A percentile compares a stretch with the other conserved stretches of the same genome.
phyloP scores from a whole-genome alignment of 306 rosid genomes.

The Medicago arabica region DNA sequence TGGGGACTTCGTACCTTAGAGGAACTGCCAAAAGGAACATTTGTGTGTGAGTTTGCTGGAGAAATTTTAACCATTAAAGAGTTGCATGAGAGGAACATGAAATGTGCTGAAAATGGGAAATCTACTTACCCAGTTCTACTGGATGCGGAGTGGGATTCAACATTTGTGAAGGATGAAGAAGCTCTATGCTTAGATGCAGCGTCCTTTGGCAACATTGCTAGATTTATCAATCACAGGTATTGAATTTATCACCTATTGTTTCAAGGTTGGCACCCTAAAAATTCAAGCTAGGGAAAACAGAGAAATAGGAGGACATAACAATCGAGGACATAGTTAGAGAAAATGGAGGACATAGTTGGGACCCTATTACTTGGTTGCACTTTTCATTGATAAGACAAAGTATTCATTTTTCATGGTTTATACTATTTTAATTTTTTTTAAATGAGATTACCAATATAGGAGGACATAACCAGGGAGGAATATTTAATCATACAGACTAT shows the following conservation, averaged over 20 bases:
- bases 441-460: not conserved
- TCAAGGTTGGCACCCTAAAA: constrained; percentile 11
- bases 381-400: not conserved
- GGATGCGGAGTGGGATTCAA: constrained; percentile 82
- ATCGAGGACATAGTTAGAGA: too few relatives aligned
- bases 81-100: constrained; percentile 63
- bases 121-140: constrained; percentile 55
- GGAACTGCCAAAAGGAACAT: constrained; percentile 89
- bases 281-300: constrained; percentile 28
- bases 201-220: constrained; percentile 79
- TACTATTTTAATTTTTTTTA: not conserved
- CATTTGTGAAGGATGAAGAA: constrained; percentile 59
- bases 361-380: not conserved
- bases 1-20: constrained; percentile 96
- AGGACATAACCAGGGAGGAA: not conserved
- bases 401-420: constrained; percentile 20
- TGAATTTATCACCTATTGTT: constrained; percentile 32
- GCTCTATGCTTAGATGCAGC: constrained; percentile 90
- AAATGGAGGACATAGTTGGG: not conserved
- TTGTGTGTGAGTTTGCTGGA: constrained; percentile 91
- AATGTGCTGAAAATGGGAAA: constrained; percentile 54
- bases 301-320: not conserved
- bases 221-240: constrained; percentile 96
- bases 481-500: not conserved
- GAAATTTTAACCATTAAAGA: constrained; percentile 77